phyloP scores from a whole-genome alignment of 495 filamentous ascomycete species.

The Penicillium waksmanii region DNA sequence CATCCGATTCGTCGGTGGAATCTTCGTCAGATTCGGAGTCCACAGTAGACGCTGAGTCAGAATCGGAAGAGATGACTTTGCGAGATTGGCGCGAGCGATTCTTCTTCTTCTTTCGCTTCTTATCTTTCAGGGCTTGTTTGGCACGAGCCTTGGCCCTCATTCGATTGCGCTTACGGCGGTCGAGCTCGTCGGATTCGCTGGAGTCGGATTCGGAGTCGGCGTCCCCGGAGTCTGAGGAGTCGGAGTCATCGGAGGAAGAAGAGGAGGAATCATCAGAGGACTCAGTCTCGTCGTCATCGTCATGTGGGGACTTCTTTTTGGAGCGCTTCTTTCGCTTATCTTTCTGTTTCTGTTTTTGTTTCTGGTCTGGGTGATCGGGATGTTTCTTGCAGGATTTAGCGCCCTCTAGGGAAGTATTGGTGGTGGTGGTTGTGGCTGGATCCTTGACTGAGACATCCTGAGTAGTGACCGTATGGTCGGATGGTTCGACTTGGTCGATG shows the following conservation, averaged over 20 bases:
- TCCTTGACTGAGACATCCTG: constrained; percentile 33
- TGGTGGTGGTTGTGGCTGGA: constrained; percentile 26
- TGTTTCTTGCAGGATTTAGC: constrained; percentile 45
- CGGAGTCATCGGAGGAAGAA: constrained; percentile 8
- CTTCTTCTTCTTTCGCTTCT: constrained; percentile 42
- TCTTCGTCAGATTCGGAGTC: constrained; percentile 39
- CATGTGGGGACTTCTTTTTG: constrained; percentile 20
- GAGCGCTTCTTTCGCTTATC: constrained; percentile 10
- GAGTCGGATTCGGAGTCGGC: constrained; percentile 32
- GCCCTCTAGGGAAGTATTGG: constrained; percentile 24
- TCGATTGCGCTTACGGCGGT: constrained; percentile 34
- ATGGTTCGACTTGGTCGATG: constrained; percentile 29
- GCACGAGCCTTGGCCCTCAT: constrained; percentile 51
- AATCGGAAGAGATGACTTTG: constrained; percentile 35
- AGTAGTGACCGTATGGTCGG: constrained; percentile 27
- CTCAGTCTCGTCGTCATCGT: constrained; percentile 30
- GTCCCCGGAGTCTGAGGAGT: constrained; percentile 18
- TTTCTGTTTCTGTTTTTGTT: constrained; percentile 7
- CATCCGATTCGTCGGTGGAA: constrained; percentile 33
- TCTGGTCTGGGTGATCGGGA: constrained; percentile 26
- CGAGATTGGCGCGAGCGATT: constrained; percentile 28
- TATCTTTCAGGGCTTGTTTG: constrained; percentile 44
- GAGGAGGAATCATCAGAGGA: constrained; percentile 18
- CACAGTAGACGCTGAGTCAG: constrained; percentile 38
- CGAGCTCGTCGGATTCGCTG: constrained; percentile 39